Conservation (phyloP, 768 basidiomycete genomes). For the Pisolithus sp. region DNA sequence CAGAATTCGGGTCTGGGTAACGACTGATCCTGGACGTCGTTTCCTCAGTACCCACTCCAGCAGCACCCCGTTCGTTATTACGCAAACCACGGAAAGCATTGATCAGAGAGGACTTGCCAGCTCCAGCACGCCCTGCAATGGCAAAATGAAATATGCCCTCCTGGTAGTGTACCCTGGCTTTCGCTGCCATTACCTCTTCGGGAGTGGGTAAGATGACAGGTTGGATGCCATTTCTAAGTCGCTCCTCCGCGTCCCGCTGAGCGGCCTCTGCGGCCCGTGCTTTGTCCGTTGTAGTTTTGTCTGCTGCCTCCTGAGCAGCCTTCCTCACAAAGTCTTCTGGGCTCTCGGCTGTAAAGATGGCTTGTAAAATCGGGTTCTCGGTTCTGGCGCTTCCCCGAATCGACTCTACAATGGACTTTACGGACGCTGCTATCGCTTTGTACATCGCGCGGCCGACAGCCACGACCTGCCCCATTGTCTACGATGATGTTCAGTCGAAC, state of each 20-base stretch:
- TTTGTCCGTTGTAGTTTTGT: neutral
- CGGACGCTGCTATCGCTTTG: no score
- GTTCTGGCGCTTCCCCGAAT: no score
- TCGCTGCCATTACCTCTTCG: conserved; percentile 4
- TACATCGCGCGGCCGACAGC: no score
- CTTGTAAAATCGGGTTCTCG: no score
- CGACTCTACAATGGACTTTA: no score
- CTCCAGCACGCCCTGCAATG: conserved; percentile 18
- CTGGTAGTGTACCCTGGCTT: conserved; percentile 1
- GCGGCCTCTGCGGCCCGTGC: neutral
- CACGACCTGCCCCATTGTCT: no score
- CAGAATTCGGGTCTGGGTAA: no score
- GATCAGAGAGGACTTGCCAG: conserved; percentile 1
- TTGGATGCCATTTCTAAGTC: conserved; percentile 9
- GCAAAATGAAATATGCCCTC: conserved; percentile 23
- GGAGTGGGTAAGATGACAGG: conserved; percentile 11
- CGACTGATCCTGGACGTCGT: conserved; percentile 11
- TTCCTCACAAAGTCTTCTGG: no score
- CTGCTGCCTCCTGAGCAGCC: neutral
- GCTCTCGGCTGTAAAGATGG: no score
- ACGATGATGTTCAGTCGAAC: no score
- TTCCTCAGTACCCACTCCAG: conserved; percentile 17
- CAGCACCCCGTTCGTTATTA: conserved; percentile 12
- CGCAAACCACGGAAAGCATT: conserved; percentile 22
- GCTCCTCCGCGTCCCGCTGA: conserved; percentile 2